Evolutionary conservation across 2,329 filamentous ascomycete genomes (phyloP).

Genomic region (Coniosporium tulheliwenetii): DNA sequence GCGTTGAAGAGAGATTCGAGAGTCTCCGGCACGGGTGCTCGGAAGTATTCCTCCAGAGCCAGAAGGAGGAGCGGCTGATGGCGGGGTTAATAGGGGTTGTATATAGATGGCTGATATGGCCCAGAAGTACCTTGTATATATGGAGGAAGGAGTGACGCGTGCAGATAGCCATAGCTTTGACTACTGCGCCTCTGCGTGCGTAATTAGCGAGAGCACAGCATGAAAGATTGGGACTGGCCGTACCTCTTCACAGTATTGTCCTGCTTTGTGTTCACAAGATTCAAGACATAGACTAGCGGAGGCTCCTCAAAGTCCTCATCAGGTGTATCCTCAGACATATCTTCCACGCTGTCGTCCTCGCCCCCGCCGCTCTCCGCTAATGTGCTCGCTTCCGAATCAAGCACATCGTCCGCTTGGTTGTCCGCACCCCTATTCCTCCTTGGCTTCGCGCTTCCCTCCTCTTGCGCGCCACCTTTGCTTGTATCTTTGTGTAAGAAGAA

Average conservation of each 20-base stretch:
- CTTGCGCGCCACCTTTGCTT: constrained; percentile 53
- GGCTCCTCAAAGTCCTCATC: constrained; percentile 56
- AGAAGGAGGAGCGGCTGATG: constrained; percentile 67
- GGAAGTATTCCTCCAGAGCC: constrained; percentile 93
- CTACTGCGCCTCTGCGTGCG: constrained; percentile 62
- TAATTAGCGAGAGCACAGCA: background rate
- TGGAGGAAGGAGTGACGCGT: constrained; percentile 94
- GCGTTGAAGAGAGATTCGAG: constrained; percentile 78
- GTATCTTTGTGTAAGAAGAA: constrained; percentile 97
- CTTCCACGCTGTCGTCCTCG: constrained; percentile 36
- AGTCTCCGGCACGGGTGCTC: constrained; percentile 75
- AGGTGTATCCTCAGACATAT: constrained; percentile 22
- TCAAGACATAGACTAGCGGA: constrained; percentile 90
- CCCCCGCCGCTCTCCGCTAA: constrained; percentile 10
- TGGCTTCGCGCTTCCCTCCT: constrained; percentile 40
- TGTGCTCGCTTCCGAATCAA: too few species aligned
- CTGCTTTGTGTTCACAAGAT: constrained; percentile 95
- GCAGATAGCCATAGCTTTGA: constrained; percentile 98
- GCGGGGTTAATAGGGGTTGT: constrained; percentile 3
- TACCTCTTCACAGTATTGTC: constrained; percentile 73
- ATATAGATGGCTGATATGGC: background rate
- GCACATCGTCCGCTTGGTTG: constrained; percentile 1
- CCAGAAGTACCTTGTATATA: constrained; percentile 69
- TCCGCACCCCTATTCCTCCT: constrained; percentile 31
- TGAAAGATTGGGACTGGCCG: constrained; percentile 6